Evolutionary conservation across 2,329 filamentous ascomycete species (phyloP).

Genomic region (Sporothrix dimorphospora): DNA sequence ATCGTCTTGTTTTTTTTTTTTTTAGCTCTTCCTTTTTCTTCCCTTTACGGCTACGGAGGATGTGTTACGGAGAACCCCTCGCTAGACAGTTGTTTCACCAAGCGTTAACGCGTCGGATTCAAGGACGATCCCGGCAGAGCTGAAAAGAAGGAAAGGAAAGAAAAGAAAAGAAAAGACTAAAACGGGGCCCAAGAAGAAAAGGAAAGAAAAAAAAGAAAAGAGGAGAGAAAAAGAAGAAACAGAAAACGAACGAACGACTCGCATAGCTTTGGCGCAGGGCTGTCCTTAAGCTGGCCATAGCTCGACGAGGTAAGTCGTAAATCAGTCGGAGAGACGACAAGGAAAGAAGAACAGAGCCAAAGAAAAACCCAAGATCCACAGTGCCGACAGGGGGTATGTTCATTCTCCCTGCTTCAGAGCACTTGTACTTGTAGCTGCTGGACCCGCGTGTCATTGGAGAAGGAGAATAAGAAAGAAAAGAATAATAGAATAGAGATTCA

Average conservation of each 20-base stretch:
- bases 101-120: conserved; percentile 7
- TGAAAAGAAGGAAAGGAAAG: neutral
- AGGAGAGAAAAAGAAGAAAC: neutral
- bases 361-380: neutral
- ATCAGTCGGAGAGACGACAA: neutral
- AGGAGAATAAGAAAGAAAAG: neutral
- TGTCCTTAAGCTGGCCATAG: neutral
- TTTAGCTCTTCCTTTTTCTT: neutral
- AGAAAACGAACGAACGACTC: neutral
- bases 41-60: neutral
- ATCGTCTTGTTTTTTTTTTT: neutral
- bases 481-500: neutral
- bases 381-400: neutral
- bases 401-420: neutral
- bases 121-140: conserved; percentile 19
- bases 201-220: neutral
- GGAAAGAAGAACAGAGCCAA: neutral
- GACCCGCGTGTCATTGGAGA: neutral
- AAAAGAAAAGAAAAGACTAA: neutral
- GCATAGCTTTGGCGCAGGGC: neutral
- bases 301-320: neutral
- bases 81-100: conserved; percentile 17
- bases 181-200: neutral
- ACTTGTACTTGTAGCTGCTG: too few species aligned
- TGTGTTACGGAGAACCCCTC: neutral